Conservation (phyloP, 257 asterid genomes). For the Paulownia fortunei region DNA sequence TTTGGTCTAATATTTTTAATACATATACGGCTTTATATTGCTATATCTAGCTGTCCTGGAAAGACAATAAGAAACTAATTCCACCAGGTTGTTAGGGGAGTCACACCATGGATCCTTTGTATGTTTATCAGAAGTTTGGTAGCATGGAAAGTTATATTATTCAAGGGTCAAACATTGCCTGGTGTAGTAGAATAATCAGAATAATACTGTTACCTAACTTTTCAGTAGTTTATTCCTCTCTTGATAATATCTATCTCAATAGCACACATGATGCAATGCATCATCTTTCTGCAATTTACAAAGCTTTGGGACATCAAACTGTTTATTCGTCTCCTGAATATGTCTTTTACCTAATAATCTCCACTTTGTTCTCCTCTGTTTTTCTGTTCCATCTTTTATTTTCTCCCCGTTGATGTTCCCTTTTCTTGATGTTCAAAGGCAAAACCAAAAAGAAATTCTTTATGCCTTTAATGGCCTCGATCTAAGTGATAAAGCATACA, state of each 20-base stretch:
- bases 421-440: conserved; percentile 28
- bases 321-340: not conserved
- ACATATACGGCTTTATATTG: conserved; percentile 25
- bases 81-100: conserved; percentile 11
- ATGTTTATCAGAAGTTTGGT: conserved; percentile 28
- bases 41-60: conserved; percentile 33
- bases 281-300: not conserved
- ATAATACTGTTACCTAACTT: conserved; percentile 29
- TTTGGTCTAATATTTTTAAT: conserved; percentile 18
- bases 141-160: conserved; percentile 26
- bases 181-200: conserved; percentile 32
- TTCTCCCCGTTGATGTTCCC: conserved; percentile 30
- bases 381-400: conserved; percentile 31
- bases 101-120: conserved; percentile 8
- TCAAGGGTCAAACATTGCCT: conserved; percentile 28
- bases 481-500: conserved; percentile 37
- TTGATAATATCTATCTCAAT: not conserved
- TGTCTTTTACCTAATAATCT: conserved; percentile 24
- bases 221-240: conserved; percentile 16
- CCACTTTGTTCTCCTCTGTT: conserved; percentile 23
- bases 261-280: not conserved
- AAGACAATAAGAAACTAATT: conserved; percentile 25
- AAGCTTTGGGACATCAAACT: not conserved
- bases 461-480: conserved; percentile 40
- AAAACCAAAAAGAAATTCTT: conserved; percentile 38